Evolutionary conservation across 2,329 filamentous ascomycete genomes (phyloP).

Genomic region (Penicillium sp.): DNA sequence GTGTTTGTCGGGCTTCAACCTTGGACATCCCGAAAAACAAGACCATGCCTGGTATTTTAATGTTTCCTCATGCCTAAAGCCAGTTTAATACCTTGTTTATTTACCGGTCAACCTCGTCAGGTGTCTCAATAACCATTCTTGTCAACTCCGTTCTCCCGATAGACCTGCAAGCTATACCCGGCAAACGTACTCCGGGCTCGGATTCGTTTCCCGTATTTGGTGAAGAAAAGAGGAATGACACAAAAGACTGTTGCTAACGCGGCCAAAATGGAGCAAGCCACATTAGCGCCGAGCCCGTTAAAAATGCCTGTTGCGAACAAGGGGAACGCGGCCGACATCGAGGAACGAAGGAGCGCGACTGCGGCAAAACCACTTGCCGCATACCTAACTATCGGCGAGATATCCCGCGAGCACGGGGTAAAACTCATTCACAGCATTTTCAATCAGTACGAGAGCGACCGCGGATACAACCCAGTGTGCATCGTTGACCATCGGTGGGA

Average conservation of each 20-base stretch:
- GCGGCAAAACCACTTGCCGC: conserved; percentile 44
- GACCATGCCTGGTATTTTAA: too few species aligned
- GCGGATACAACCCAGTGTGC: conserved; percentile 41
- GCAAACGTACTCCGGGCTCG: conserved; percentile 36
- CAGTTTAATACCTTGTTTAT: too few species aligned
- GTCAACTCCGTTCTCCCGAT: conserved; percentile 25
- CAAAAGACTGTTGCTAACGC: conserved; percentile 41
- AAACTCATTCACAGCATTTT: conserved; percentile 48
- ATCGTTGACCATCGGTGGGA: conserved; percentile 36
- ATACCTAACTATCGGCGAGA: conserved; percentile 45
- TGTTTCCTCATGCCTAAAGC: too few species aligned
- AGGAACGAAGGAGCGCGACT: conserved; percentile 37
- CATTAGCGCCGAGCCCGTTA: conserved; percentile 33
- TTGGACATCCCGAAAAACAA: too few species aligned
- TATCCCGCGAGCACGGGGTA: conserved; percentile 41
- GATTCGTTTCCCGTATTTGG: conserved; percentile 34
- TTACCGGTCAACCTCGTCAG: too few species aligned
- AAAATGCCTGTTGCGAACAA: conserved; percentile 43
- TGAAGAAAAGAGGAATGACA: conserved; percentile 34
- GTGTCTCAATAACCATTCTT: too few species aligned
- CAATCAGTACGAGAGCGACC: conserved; percentile 41
- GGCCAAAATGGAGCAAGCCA: conserved; percentile 40
- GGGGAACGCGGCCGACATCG: conserved; percentile 38
- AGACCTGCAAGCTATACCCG: conserved; percentile 28
- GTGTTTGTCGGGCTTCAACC: too few species aligned